phyloP scores from a whole-genome alignment of 768 basidiomycete genomes.

The Mycena leptocephala region DNA sequence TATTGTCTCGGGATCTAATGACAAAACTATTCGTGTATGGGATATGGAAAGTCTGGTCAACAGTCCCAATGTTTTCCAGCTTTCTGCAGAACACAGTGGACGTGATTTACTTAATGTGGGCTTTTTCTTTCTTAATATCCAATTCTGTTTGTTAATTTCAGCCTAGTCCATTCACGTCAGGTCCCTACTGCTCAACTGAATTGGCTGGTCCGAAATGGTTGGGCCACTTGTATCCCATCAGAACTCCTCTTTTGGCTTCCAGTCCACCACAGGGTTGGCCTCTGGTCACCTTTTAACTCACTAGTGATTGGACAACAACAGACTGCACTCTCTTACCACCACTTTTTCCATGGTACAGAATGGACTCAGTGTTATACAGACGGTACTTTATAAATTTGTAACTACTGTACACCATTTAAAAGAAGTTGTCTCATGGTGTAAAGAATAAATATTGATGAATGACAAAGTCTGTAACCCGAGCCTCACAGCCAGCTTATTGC shows the following conservation, averaged over 20 bases:
- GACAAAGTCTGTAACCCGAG: too few relatives aligned
- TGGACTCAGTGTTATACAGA: background rate
- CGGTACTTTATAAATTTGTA: too few relatives aligned
- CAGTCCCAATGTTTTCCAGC: too few relatives aligned
- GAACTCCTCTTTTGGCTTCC: constrained; percentile 1
- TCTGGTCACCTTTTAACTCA: background rate
- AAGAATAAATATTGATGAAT: too few relatives aligned
- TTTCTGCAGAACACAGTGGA: too few relatives aligned
- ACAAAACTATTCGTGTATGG: background rate
- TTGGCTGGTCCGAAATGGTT: background rate
- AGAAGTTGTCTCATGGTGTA: too few relatives aligned
- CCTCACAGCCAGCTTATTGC: too few relatives aligned
- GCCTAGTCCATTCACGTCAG: background rate
- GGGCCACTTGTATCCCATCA: background rate
- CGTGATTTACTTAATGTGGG: too few relatives aligned
- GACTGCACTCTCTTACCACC: background rate
- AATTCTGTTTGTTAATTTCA: background rate
- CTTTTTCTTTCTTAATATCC: background rate
- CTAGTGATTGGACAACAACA: background rate
- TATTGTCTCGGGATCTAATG: background rate
- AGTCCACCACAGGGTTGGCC: background rate
- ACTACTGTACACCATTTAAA: too few relatives aligned
- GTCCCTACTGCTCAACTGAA: background rate
- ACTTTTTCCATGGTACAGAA: background rate
- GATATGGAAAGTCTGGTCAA: too few relatives aligned